These are phyloP conservation scores for Sporisorium reilianum DNA, from an alignment of 1,284 basidiomycete species.

Conservation along the genomic window DNA sequence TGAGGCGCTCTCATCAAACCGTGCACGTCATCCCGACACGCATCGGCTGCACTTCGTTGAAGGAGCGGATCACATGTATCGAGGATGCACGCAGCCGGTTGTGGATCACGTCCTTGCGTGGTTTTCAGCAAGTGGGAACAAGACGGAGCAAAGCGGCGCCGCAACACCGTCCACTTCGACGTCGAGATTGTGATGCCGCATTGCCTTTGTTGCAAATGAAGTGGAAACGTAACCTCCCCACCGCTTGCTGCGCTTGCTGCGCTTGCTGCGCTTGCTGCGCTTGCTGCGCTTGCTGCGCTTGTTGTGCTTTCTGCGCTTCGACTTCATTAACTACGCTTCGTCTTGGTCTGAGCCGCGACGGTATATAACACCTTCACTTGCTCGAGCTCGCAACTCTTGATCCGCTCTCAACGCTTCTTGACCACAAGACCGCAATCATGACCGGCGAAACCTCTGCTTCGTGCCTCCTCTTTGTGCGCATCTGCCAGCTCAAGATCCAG, in stretches of 20 bases:
- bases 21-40: conserved; percentile 18
- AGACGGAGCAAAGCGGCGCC: not conserved
- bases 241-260: too few species aligned
- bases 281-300: too few species aligned
- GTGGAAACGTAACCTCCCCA: not conserved
- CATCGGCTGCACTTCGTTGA: conserved; percentile 44
- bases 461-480: conserved; percentile 31
- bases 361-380: not conserved
- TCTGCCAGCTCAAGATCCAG: conserved; percentile 27
- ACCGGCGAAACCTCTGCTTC: conserved; percentile 23
- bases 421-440: conserved; percentile 9
- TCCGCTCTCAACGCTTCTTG: not conserved
- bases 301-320: not conserved
- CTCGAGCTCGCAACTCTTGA: not conserved
- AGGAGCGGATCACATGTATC: conserved; percentile 54
- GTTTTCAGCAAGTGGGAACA: conserved; percentile 17
- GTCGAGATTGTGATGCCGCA: conserved; percentile 16
- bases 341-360: not conserved
- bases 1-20: conserved; percentile 22
- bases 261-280: too few species aligned
- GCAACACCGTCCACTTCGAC: conserved; percentile 5
- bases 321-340: conserved; percentile 5
- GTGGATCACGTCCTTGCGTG: conserved; percentile 26
- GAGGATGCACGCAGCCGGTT: conserved; percentile 19
- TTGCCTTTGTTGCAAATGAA: conserved; percentile 9